These are phyloP conservation scores for Botryotinia convoluta DNA, from an alignment of 2,329 filamentous ascomycete species.

Conservation along the genomic window DNA sequence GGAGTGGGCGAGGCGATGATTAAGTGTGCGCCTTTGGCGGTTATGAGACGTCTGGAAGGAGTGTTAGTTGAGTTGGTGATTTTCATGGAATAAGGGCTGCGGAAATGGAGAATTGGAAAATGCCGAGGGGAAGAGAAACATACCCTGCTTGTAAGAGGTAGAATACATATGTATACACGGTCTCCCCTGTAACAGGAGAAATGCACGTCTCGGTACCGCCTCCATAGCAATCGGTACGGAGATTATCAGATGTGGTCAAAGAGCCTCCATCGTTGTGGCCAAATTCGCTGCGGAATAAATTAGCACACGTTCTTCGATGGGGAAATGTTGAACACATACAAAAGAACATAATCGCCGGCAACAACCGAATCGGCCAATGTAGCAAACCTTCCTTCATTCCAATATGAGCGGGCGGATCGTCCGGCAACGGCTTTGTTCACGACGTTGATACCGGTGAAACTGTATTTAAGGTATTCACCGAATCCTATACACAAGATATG, in stretches of 20 bases:
- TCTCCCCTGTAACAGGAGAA: constrained; percentile 47
- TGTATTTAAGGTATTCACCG: constrained; percentile 58
- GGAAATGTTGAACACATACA: constrained; percentile 35
- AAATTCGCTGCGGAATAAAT: constrained; percentile 40
- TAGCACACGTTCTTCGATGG: neutral
- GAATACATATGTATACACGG: constrained; percentile 36
- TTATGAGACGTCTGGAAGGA: constrained; percentile 34
- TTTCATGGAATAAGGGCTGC: neutral
- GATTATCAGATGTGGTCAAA: constrained; percentile 53
- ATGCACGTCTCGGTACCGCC: constrained; percentile 47
- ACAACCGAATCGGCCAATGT: constrained; percentile 48
- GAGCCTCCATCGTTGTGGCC: constrained; percentile 68
- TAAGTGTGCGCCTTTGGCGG: constrained; percentile 57
- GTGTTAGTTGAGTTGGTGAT: constrained; percentile 11
- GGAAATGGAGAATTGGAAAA: neutral
- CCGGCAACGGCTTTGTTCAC: constrained; percentile 66
- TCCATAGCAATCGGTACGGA: constrained; percentile 55
- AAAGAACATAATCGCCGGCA: constrained; percentile 48
- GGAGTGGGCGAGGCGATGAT: constrained; percentile 60
- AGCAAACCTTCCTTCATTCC: constrained; percentile 62
- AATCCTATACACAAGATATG: constrained; percentile 48
- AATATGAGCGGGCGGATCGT: constrained; percentile 64
- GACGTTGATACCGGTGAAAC: constrained; percentile 46
- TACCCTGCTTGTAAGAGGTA: constrained; percentile 26
- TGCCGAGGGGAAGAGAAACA: neutral